These are phyloP conservation scores for Protomyces inouyei DNA, from an alignment of 1,139 yeast genomes.

Conservation along the genomic window DNA sequence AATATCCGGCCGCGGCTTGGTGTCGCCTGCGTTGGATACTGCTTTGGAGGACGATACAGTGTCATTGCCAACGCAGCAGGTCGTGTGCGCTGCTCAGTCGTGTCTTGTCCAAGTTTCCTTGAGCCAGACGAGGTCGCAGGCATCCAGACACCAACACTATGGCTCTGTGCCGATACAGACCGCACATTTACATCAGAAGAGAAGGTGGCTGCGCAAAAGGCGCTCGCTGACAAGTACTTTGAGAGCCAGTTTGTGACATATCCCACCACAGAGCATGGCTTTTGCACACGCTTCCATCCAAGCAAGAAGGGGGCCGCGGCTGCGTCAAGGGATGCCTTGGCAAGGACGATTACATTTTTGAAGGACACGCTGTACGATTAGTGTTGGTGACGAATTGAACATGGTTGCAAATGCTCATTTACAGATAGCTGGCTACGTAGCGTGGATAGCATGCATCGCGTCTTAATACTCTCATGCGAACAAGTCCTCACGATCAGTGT, in stretches of 20 bases:
- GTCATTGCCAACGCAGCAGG: constrained; percentile 28
- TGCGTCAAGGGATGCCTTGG: constrained; percentile 13
- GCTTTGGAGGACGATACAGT: constrained; percentile 34
- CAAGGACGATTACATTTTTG: constrained; percentile 12
- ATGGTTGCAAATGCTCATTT: background rate
- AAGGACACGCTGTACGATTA: constrained; percentile 21
- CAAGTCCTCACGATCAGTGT: constrained; percentile 21
- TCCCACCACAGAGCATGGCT: constrained; percentile 24
- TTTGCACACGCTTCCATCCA: constrained; percentile 25
- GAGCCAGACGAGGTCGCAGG: constrained; percentile 18
- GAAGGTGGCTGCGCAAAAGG: constrained; percentile 19
- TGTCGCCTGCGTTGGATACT: constrained; percentile 32
- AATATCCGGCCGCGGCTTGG: constrained; percentile 30
- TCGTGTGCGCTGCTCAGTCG: constrained; percentile 25
- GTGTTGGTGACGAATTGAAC: background rate
- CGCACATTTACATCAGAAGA: constrained; percentile 18
- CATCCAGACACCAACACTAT: constrained; percentile 23
- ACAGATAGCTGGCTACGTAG: background rate
- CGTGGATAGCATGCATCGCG: background rate
- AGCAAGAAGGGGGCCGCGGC: constrained; percentile 25
- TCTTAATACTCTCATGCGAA: constrained; percentile 3
- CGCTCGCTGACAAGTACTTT: constrained; percentile 14
- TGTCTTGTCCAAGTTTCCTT: constrained; percentile 23
- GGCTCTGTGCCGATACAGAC: constrained; percentile 25
- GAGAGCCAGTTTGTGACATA: constrained; percentile 22